phyloP scores from a whole-genome alignment of 139 green algal species.

The Microglena sp. region DNA sequence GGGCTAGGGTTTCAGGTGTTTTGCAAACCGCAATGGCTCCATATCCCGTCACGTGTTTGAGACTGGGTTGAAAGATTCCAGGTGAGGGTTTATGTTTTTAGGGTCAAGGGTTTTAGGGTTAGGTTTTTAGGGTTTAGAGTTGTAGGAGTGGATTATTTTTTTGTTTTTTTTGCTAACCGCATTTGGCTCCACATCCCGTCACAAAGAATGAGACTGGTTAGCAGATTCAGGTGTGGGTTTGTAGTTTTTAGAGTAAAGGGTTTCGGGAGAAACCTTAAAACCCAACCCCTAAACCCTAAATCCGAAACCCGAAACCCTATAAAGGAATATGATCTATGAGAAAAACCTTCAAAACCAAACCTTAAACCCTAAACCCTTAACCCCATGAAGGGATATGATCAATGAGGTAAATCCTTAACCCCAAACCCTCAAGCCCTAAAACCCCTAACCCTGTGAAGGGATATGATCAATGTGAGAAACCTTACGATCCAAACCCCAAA shows the following conservation, averaged over 20 bases:
- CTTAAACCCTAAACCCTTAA: no score
- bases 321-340: no score
- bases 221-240: constrained; percentile 17
- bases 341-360: no score
- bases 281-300: background rate
- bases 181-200: constrained; percentile 10
- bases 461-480: no score
- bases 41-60: constrained; percentile 21
- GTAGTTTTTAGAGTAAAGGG: background rate
- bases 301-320: background rate
- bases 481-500: no score
- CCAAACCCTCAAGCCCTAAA: no score
- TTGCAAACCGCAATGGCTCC: constrained; percentile 12
- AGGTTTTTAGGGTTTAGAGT: no score
- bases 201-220: constrained; percentile 19
- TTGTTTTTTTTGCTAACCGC: constrained; percentile 4
- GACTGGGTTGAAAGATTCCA: constrained; percentile 19
- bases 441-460: no score
- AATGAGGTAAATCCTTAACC: no score
- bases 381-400: no score
- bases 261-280: background rate
- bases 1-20: background rate
- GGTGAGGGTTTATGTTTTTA: constrained; percentile 1
- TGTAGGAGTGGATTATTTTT: background rate
- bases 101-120: background rate